Base-by-base conservation (phyloP, 306 rosid species). In the Cicer bijugum region DNA sequence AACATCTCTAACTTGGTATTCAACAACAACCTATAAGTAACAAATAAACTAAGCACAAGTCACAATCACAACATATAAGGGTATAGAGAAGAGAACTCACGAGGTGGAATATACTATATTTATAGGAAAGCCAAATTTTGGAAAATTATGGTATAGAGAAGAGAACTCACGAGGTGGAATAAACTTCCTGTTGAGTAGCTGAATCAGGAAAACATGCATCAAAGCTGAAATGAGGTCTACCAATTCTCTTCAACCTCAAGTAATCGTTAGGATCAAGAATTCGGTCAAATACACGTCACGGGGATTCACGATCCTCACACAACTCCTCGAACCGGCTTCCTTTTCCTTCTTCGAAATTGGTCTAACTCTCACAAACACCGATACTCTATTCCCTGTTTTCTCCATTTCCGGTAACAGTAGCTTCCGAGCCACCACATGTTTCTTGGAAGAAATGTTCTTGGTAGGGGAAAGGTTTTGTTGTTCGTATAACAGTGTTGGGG, bases 301-400 rank as follows among this genome's bases (percentile, higher is more conserved):
- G 43, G 85, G 58, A 43, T 90, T 83, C 44, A 80, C 83, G 39
- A 89, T 86, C 74, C 83, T 86, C 7, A 93, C 92, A 33, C 92
- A 90, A 71, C 96, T 77, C 75, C 90, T 69, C 0, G 96, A 85
- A 40, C 98, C 98, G 23, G 55, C 87, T 35, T 93, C 96, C 74
- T 76, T 87, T 67, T 92, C 98, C 80, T 88, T 93, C 85, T 82
- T 91, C 12, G 73, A 84, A 91, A 90, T 82, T 6, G 98, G 98
- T 77, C 98, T 80, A 6, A 89, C 85, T 87, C 98, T 90, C 77
- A 93, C 98, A 19, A 88, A 93, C 82, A 89, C 98, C n/a, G 85
- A 75, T 78, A 93, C 90, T 69, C 92, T 69, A 44, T 85, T 90
- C 83, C 83, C 88, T 4, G 0, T 17, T 37, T 76, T 72, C 75